Evolutionary conservation across 495 filamentous ascomycete genomes (phyloP).

Genomic region (Xylona heveae): DNA sequence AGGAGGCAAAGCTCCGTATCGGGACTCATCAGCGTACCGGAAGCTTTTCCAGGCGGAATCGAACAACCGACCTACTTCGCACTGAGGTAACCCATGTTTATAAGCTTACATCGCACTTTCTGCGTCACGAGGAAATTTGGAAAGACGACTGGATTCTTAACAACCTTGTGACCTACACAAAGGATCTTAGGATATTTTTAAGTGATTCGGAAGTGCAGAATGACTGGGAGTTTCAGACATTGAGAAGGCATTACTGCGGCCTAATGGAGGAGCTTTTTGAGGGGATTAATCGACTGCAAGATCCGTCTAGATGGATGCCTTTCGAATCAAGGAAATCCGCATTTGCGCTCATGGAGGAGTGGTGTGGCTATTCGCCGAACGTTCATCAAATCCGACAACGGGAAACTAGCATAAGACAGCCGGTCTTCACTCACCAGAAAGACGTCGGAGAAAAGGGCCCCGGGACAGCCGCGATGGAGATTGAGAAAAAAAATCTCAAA

Average conservation of each 20-base stretch:
- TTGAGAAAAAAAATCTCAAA: conserved; percentile 79
- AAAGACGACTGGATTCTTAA: conserved; percentile 83
- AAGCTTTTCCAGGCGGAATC: conserved; percentile 53
- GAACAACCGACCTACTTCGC: conserved; percentile 62
- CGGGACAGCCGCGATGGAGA: conserved; percentile 77
- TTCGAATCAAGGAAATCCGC: conserved; percentile 87
- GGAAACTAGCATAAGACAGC: conserved; percentile 75
- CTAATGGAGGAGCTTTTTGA: conserved; percentile 85
- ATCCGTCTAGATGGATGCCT: conserved; percentile 80
- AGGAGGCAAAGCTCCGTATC: conserved; percentile 72
- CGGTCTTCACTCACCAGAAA: conserved; percentile 42
- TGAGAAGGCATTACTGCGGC: conserved; percentile 84
- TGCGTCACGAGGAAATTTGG: conserved; percentile 57
- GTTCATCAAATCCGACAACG: conserved; percentile 58
- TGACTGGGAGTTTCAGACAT: conserved; percentile 86
- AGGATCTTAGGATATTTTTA: conserved; percentile 79
- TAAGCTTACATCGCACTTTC: conserved; percentile 78
- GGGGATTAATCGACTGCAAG: conserved; percentile 67
- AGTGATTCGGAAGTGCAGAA: conserved; percentile 87
- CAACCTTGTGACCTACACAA: conserved; percentile 76
- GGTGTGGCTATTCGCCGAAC: conserved; percentile 95
- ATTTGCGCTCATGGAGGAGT: conserved; percentile 94
- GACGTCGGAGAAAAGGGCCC: conserved; percentile 50
- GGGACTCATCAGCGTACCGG: conserved; percentile 51
- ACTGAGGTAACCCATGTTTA: conserved; percentile 94